A percentile compares a stretch with the other conserved stretches of the same genome.
phyloP scores from a whole-genome alignment of 257 asterid genomes.

The Paulownia fortunei region DNA sequence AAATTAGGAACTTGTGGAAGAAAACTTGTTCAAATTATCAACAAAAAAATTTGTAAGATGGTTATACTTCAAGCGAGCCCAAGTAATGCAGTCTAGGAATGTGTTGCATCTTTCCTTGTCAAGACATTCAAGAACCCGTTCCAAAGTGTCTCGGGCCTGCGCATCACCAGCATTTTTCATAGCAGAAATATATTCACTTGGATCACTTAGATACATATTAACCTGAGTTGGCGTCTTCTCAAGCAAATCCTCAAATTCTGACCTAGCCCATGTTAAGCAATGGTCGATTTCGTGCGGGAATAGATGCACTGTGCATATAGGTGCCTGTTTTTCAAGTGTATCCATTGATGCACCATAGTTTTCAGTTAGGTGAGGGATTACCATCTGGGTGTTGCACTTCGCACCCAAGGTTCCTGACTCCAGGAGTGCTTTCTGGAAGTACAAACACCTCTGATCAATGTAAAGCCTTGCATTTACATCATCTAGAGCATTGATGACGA shows the following conservation, averaged over 20 bases:
- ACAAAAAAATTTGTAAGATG: not conserved
- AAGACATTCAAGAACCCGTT: slow-evolving; percentile 48
- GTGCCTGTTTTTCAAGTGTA: slow-evolving; percentile 58
- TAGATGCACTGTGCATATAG: slow-evolving; percentile 52
- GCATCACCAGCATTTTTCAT: slow-evolving; percentile 58
- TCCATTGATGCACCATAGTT: slow-evolving; percentile 58
- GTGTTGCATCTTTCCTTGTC: slow-evolving; percentile 47
- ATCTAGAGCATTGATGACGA: slow-evolving; percentile 52
- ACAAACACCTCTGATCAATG: slow-evolving; percentile 51
- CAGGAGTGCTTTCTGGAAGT: slow-evolving; percentile 52
- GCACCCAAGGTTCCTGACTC: slow-evolving; percentile 60
- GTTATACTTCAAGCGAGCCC: slow-evolving; percentile 53
- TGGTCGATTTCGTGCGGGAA: slow-evolving; percentile 58
- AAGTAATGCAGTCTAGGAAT: slow-evolving; percentile 50
- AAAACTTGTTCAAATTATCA: too few species aligned
- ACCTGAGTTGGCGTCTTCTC: slow-evolving; percentile 53
- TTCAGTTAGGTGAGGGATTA: slow-evolving; percentile 54
- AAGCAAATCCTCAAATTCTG: slow-evolving; percentile 56
- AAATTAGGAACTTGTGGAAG: too few species aligned
- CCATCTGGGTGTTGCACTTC: slow-evolving; percentile 59
- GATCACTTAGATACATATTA: slow-evolving; percentile 42
- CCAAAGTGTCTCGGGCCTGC: slow-evolving; percentile 53
- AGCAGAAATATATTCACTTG: slow-evolving; percentile 45
- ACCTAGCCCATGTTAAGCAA: slow-evolving; percentile 59
- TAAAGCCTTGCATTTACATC: slow-evolving; percentile 56